Evolutionary conservation across 2,329 filamentous ascomycete genomes (phyloP), one percentile per base, ranked within the genome.

Genomic region (Ceratocystis huliohia): DNA sequence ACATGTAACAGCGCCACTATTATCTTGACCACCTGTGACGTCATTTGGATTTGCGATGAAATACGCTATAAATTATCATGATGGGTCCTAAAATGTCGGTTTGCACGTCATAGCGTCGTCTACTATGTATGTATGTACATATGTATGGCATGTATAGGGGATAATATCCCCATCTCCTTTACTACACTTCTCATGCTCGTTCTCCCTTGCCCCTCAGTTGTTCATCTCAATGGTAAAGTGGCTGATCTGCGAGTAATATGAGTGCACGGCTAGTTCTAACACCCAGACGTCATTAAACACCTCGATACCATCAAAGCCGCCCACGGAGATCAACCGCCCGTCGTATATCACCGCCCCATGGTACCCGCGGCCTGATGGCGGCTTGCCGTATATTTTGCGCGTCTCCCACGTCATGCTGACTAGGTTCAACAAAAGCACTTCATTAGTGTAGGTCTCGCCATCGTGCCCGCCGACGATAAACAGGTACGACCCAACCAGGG

Each of bases 341-440:
- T 88, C 86, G 71, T 88, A 81, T 53, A 88, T 75, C 17, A 87
- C 81, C 0, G 85, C 80, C 63, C 84, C 83, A 73, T 88, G 86
- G 72, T 88, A 88, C 0, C 86, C 86, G 67, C 86, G 77, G 8
- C 84, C 84, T 71, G 79, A 82, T 0, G 85, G 85, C 10, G 82
- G 80, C 69, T 82, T 74, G 25, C 85, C 85, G 72, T 88, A 88
- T 7, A 87, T 82, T 69, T 78, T 82, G 68, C 86, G 79, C 72
- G 80, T 81, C 72, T 88, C 86, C 86, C 86, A 88, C n/a, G 84
- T 81, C 86, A 88, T 88, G 50, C 84, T 88, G 44, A 88, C 85
- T 5, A 88, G 78, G 72, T 88, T 88, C 41, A 88, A 78, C 63
- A 88, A 76, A 66, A 88, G 76, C 61, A 88, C 82, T 70, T 88